Evolutionary conservation across 1,284 basidiomycete genomes (phyloP).

Genomic region (Pseudozyma hubeiensis): DNA sequence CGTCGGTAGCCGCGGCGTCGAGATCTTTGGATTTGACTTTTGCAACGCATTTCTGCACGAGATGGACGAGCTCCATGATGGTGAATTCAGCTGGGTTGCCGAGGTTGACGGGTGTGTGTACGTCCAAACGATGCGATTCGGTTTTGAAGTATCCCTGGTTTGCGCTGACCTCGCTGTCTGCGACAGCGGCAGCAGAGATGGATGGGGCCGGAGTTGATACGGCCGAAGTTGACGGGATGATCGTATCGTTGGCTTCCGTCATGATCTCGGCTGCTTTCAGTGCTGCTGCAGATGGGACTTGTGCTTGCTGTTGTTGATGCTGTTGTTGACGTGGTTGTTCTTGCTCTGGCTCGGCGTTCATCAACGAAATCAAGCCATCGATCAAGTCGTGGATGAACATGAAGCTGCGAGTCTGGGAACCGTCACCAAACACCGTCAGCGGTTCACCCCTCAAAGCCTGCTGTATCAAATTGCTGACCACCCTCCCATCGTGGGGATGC

Average conservation of each 20-base stretch:
- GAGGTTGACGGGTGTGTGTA: constrained; percentile 80
- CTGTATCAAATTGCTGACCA: constrained; percentile 98
- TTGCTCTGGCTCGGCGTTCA: constrained; percentile 47
- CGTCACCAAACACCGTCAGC: constrained; percentile 97
- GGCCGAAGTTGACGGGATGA: constrained; percentile 24
- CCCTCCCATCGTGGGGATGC: constrained; percentile 95
- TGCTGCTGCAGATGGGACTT: constrained; percentile 6
- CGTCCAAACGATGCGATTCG: constrained; percentile 29
- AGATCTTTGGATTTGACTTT: constrained; percentile 31
- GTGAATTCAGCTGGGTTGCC: constrained; percentile 94
- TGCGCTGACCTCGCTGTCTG: neutral
- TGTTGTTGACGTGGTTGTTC: neutral
- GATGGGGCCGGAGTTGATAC: constrained; percentile 14
- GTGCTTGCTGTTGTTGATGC: neutral
- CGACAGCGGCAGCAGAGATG: neutral
- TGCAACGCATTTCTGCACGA: constrained; percentile 61
- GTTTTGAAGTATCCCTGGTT: constrained; percentile 9
- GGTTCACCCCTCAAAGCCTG: constrained; percentile 94
- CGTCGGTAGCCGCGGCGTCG: constrained; percentile 69
- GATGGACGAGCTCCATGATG: constrained; percentile 73
- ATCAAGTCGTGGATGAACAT: constrained; percentile 74
- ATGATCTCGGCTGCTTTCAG: constrained; percentile 66
- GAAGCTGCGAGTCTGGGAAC: constrained; percentile 94
- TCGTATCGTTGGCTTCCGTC: constrained; percentile 33
- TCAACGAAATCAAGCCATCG: constrained; percentile 69